A percentile compares a stretch with the other conserved stretches of the same genome.
phyloP scores from a whole-genome alignment of 2,329 filamentous ascomycete species.

The Whalleya microplaca region DNA sequence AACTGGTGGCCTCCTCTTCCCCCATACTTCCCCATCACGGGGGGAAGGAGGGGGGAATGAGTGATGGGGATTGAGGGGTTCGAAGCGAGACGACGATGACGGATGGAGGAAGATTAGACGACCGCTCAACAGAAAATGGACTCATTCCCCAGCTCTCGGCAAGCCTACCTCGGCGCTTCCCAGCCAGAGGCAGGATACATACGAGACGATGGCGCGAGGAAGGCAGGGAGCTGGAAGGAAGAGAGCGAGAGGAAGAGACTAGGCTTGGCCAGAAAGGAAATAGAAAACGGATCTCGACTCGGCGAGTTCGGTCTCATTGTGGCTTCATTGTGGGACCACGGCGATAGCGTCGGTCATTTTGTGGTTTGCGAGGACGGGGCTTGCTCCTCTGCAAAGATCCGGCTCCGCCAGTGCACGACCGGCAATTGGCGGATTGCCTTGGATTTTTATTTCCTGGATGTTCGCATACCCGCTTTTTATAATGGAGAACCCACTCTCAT shows the following conservation, averaged over 20 bases:
- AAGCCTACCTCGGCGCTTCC: background rate
- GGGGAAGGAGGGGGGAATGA: background rate
- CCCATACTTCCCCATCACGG: background rate
- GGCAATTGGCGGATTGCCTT: background rate
- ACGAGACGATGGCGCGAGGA: background rate
- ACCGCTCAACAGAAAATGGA: background rate
- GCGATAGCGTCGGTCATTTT: constrained; percentile 29
- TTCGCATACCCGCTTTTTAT: background rate
- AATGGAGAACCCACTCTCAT: background rate
- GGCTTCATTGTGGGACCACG: constrained; percentile 31
- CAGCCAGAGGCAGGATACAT: background rate
- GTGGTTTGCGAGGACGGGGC: constrained; percentile 20
- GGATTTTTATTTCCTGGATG: too few relatives aligned
- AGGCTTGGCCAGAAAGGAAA: background rate
- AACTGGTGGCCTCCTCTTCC: background rate
- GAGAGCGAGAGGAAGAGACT: background rate
- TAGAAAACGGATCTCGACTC: constrained; percentile 12
- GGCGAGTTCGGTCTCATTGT: constrained; percentile 31
- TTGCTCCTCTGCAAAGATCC: constrained; percentile 11
- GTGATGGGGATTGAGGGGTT: background rate
- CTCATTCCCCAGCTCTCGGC: background rate
- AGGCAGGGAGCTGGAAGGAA: background rate
- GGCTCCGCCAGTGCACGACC: constrained; percentile 11
- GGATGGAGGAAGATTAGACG: background rate
- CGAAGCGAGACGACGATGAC: background rate